Evolutionary conservation across 352 stramenopile genomes (phyloP).

Genomic region (Phytopythium cucurbitacearum): DNA sequence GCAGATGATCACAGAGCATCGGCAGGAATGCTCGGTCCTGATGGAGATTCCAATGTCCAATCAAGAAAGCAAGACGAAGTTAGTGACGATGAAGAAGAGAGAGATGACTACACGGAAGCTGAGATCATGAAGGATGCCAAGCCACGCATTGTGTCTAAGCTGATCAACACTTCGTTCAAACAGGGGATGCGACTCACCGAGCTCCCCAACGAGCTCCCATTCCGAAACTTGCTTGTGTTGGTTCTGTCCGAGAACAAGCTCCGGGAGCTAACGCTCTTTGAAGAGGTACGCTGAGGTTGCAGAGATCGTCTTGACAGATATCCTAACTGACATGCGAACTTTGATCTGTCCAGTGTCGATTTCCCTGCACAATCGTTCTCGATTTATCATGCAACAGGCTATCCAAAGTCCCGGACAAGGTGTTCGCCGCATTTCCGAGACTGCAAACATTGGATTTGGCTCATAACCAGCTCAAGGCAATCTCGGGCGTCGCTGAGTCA

Average conservation of each 20-base stretch:
- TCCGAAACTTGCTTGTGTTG: constrained; percentile 56
- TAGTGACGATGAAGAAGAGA: constrained; percentile 25
- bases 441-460: constrained; percentile 64
- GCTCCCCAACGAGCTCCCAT: constrained; percentile 44
- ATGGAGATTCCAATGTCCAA: too few relatives aligned
- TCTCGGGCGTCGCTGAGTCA: constrained; percentile 46
- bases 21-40: too few relatives aligned
- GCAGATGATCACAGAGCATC: too few relatives aligned
- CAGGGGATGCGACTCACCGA: constrained; percentile 36
- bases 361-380: constrained; percentile 39
- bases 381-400: constrained; percentile 70
- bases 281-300: constrained; percentile 28
- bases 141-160: constrained; percentile 39
- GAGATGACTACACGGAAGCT: constrained; percentile 31
- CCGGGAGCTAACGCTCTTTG: constrained; percentile 42
- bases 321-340: constrained; percentile 2
- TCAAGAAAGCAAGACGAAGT: background rate
- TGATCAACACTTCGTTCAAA: constrained; percentile 49
- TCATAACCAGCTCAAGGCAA: constrained; percentile 50
- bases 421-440: constrained; percentile 47
- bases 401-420: constrained; percentile 42
- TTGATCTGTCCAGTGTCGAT: constrained; percentile 41
- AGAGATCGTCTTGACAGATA: background rate
- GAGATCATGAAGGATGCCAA: constrained; percentile 59
- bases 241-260: constrained; percentile 62